Conservation (phyloP, 805 yeast species). For the Pichia deserticola region DNA sequence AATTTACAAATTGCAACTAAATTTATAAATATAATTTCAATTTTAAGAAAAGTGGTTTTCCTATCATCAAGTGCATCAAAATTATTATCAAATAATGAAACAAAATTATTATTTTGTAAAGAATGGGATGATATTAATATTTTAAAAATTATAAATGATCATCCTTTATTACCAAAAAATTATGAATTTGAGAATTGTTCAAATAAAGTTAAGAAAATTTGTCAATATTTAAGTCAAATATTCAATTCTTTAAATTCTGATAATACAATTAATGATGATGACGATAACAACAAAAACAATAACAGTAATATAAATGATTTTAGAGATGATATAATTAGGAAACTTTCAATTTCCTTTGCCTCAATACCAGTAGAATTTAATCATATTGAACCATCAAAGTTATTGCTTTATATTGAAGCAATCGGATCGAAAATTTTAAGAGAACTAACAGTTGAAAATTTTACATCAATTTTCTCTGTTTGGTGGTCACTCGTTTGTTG, state of each 20-base stretch:
- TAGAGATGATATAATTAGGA: slow-evolving; percentile 1
- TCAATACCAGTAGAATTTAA: slow-evolving; percentile 32
- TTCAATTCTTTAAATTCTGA: background rate
- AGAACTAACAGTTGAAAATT: slow-evolving; percentile 53
- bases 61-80: slow-evolving; percentile 33
- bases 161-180: slow-evolving; percentile 12
- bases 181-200: slow-evolving; percentile 6
- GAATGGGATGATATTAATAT: slow-evolving; percentile 37
- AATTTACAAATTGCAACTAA: slow-evolving; percentile 43
- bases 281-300: background rate
- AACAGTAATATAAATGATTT: slow-evolving; percentile 3
- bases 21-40: slow-evolving; percentile 16
- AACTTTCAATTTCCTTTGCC: slow-evolving; percentile 14
- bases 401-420: slow-evolving; percentile 45
- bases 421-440: slow-evolving; percentile 52
- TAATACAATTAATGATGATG: background rate
- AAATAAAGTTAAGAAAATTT: slow-evolving; percentile 28
- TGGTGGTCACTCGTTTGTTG: slow-evolving; percentile 78
- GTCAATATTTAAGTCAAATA: slow-evolving; percentile 24
- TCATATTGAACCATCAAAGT: slow-evolving; percentile 46
- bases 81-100: slow-evolving; percentile 39
- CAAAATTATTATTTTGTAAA: background rate
- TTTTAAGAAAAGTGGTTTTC: slow-evolving; percentile 17
- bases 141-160: slow-evolving; percentile 12
- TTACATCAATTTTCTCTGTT: slow-evolving; percentile 48